A percentile compares a stretch with the other conserved stretches of the same genome.
Conservation (phyloP, 768 basidiomycete genomes). For the Boletus rex-veris region DNA sequence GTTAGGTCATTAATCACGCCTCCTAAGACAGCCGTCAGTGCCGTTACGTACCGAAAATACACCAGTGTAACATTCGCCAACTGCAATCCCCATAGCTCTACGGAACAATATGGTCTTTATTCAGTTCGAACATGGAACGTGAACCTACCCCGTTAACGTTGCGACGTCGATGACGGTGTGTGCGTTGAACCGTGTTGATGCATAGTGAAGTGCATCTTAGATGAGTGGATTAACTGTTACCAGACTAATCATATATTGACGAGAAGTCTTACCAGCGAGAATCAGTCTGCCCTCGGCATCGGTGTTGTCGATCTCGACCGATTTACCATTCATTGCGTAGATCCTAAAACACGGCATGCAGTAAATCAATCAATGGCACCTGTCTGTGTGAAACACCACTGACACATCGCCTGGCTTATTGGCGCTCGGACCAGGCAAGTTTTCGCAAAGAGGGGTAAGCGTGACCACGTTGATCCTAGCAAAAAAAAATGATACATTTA, state of each 20-base stretch:
- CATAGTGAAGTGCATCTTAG: constrained; percentile 80
- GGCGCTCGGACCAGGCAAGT: constrained; percentile 69
- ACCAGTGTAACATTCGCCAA: constrained; percentile 75
- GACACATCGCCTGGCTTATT: constrained; percentile 84
- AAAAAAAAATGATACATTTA: background rate
- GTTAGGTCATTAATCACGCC: background rate
- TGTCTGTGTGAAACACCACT: constrained; percentile 17
- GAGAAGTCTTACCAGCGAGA: constrained; percentile 52
- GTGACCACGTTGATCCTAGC: constrained; percentile 71
- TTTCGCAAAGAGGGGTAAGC: constrained; percentile 75
- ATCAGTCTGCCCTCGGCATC: constrained; percentile 81
- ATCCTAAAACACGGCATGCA: constrained; percentile 40
- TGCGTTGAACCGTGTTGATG: constrained; percentile 70
- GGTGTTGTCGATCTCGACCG: constrained; percentile 83
- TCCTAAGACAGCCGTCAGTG: background rate
- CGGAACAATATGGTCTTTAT: background rate
- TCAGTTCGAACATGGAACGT: background rate
- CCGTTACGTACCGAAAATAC: constrained; percentile 62
- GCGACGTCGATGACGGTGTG: constrained; percentile 85
- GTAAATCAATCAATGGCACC: background rate
- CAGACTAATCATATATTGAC: background rate
- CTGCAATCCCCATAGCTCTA: constrained; percentile 68
- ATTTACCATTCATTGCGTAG: constrained; percentile 87
- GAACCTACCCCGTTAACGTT: constrained; percentile 70
- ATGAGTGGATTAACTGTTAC: background rate